phyloP scores from a whole-genome alignment of 2,329 filamentous ascomycete genomes.

The Fusarium zealandicum region DNA sequence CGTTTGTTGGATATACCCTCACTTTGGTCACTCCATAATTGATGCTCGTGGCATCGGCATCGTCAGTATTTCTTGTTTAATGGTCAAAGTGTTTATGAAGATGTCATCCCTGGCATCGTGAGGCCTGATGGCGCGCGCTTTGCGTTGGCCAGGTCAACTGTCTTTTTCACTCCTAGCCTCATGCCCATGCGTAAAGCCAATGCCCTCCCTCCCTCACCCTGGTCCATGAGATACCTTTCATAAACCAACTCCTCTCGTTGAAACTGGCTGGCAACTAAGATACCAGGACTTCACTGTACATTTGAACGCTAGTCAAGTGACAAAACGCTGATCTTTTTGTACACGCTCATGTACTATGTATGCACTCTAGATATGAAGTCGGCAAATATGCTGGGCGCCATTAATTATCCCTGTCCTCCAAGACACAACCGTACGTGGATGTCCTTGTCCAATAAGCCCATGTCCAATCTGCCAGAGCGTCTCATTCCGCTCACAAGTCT shows the following conservation, averaged over 20 bases:
- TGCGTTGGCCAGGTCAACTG: neutral
- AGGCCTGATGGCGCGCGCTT: neutral
- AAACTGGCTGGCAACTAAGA: too few species aligned
- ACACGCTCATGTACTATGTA: constrained; percentile 32
- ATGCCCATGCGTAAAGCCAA: neutral
- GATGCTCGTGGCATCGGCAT: neutral
- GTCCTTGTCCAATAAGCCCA: constrained; percentile 27
- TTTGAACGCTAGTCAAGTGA: neutral
- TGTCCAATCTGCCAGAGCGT: constrained; percentile 30
- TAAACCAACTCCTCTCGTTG: too few species aligned
- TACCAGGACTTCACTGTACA: too few species aligned
- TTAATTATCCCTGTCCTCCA: constrained; percentile 29
- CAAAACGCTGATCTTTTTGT: constrained; percentile 22
- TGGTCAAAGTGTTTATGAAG: neutral
- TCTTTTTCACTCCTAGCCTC: neutral
- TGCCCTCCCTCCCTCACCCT: neutral
- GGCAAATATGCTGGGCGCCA: constrained; percentile 31
- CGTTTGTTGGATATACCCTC: constrained; percentile 40
- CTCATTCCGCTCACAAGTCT: constrained; percentile 35
- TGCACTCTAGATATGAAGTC: constrained; percentile 33
- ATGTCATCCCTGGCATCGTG: neutral
- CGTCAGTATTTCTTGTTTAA: neutral
- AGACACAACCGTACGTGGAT: constrained; percentile 24
- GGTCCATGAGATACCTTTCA: neutral
- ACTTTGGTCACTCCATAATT: constrained; percentile 1